Base-by-base conservation (phyloP, 371 early-diverging fungal species). In the Syncephalastrum sp. region DNA sequence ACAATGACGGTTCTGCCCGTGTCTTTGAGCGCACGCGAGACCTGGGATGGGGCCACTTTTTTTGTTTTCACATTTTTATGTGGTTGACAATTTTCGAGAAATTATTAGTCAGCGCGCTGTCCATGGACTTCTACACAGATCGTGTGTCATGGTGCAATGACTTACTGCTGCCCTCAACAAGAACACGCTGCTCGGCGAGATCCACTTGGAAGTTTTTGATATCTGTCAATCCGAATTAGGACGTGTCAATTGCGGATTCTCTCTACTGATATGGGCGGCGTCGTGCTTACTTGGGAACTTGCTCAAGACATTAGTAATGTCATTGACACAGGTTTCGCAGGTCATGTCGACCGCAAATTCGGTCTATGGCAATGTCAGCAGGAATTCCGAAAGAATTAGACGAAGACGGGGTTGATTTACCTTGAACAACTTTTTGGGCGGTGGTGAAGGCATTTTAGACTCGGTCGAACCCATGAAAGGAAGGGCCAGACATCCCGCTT, bases 261-360 rank as follows among this genome's bases (percentile, higher is more conserved):
- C 47, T 57, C 5, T 12, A 33, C 43, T 21, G n/a, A 16, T 10
- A 48, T 17, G 6, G 21, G 21, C 21, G 21, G 7, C 53, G 29
- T 10, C 53, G 29, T 10, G 10, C 19, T 54, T 77, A 83, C 84
- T 85, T 21, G 82, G 68, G 42, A 75, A 71, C 2, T 68, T 46
- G 6, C 81, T 64, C 17, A 91, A 73, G 7, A 82, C 82, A 15
- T 77, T 77, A 42, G 69, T 72, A 46, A 91, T 77, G 51, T 82
- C 82, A 44, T 85, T 68, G 0, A 89, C 92, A 57, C 92, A 91
- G 29, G 83, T 72, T 65, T 86, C 77, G 55, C 92, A 91, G 10
- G 90, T 87, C 89, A 91, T 88, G 69, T 90, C 87, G 51, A 91
- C 92, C 7, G 92, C 91, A 54, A 89, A 89, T 60, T 91, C 90